A percentile compares a stretch with the other conserved stretches of the same genome.
Conservation (phyloP, 768 basidiomycete genomes). For the Suillus spraguei region DNA sequence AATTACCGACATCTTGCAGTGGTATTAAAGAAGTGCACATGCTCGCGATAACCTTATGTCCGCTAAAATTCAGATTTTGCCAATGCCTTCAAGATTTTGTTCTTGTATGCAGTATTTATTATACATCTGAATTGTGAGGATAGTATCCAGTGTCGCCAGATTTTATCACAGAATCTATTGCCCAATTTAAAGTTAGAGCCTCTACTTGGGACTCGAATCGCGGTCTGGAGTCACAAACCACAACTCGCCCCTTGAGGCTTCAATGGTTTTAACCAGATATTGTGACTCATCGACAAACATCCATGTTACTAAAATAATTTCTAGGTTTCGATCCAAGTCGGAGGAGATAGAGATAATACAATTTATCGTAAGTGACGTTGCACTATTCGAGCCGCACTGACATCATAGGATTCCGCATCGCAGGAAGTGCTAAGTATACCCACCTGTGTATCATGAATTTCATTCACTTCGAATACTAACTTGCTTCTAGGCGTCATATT, state of each 20-base stretch:
- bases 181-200: background rate
- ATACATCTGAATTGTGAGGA: background rate
- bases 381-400: slow-evolving; percentile 11
- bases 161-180: background rate
- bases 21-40: background rate
- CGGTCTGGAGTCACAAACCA: background rate
- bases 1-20: background rate
- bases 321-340: slow-evolving; percentile 9
- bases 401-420: slow-evolving; percentile 2
- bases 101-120: background rate
- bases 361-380: slow-evolving; percentile 7
- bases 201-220: no score
- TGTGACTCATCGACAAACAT: background rate
- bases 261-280: background rate
- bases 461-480: background rate
- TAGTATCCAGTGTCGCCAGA: background rate
- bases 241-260: background rate
- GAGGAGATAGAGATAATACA: background rate
- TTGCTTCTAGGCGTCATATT: background rate
- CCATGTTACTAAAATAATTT: background rate
- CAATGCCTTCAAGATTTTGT: background rate
- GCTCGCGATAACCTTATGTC: background rate
- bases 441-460: slow-evolving; percentile 4
- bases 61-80: background rate
- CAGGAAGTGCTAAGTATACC: slow-evolving; percentile 1